A percentile compares a stretch with the other conserved stretches of the same genome.
Conservation (phyloP, 768 basidiomycete genomes). For the Xerocomellus amylosporus region DNA sequence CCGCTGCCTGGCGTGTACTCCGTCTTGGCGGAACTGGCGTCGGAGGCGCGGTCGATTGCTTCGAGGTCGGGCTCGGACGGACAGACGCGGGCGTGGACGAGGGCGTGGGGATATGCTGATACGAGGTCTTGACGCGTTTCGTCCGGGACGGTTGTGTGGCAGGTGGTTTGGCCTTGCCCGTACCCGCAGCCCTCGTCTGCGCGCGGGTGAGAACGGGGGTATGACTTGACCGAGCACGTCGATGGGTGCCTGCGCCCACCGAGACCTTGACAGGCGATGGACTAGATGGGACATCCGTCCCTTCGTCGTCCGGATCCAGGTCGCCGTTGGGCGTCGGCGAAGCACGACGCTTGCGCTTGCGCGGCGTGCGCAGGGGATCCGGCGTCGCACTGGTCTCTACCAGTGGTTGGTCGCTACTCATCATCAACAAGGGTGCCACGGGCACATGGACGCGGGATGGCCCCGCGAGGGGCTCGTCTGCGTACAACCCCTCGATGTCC, state of each 20-base stretch:
- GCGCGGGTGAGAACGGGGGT: constrained; percentile 5
- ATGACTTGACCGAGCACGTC: neutral
- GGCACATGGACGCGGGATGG: constrained; percentile 21
- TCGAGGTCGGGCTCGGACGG: neutral
- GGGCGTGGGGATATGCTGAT: constrained; percentile 26
- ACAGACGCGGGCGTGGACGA: constrained; percentile 20
- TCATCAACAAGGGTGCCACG: constrained; percentile 24
- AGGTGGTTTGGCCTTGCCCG: neutral
- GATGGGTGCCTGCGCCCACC: neutral
- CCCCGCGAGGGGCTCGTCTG: constrained; percentile 31
- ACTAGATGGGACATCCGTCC: constrained; percentile 19
- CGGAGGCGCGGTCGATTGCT: constrained; percentile 12
- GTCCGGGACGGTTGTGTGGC: neutral
- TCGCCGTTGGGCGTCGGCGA: constrained; percentile 2
- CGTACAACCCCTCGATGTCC: constrained; percentile 36
- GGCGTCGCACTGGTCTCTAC: constrained; percentile 5
- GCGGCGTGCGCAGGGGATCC: constrained; percentile 32
- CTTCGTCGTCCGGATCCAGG: constrained; percentile 10
- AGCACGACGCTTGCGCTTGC: constrained; percentile 24
- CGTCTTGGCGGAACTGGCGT: constrained; percentile 24
- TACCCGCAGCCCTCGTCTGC: constrained; percentile 12
- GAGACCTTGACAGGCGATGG: constrained; percentile 34
- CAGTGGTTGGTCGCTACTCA: constrained; percentile 18
- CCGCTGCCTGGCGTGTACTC: constrained; percentile 26
- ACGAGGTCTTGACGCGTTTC: constrained; percentile 18